Evolutionary conservation across 2,329 filamentous ascomycete genomes (phyloP).

Genomic region (Talaromyces sp.): DNA sequence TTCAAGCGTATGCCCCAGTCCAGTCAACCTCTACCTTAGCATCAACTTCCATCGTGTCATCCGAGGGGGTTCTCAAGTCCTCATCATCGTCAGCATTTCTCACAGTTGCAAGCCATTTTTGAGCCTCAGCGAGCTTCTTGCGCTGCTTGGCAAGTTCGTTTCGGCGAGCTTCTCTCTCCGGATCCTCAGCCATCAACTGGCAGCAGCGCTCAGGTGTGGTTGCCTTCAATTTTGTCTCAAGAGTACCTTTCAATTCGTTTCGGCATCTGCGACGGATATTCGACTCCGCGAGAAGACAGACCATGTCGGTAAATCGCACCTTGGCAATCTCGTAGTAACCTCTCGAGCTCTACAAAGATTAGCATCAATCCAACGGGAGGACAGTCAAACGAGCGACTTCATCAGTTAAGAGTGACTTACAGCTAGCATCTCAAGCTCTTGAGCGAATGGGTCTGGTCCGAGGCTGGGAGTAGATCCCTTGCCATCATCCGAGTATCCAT

Average conservation of each 20-base stretch:
- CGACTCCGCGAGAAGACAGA: conserved; percentile 41
- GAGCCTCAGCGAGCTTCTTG: conserved; percentile 38
- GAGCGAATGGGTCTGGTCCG: conserved; percentile 35
- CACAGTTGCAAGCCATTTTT: conserved; percentile 32
- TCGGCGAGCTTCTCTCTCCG: conserved; percentile 37
- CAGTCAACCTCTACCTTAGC: background rate
- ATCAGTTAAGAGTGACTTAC: conserved; percentile 29
- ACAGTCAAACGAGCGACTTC: background rate
- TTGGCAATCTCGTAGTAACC: conserved; percentile 46
- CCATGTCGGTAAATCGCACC: conserved; percentile 41
- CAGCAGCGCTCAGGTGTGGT: conserved; percentile 38
- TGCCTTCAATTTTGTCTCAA: conserved; percentile 32
- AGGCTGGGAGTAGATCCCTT: conserved; percentile 30
- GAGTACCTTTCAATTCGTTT: conserved; percentile 31
- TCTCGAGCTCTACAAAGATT: conserved; percentile 31
- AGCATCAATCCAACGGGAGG: conserved; percentile 1
- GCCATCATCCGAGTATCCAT: conserved; percentile 16
- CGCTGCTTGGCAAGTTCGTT: conserved; percentile 33
- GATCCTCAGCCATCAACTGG: conserved; percentile 42
- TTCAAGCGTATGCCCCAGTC: too few relatives aligned
- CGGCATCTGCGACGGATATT: conserved; percentile 42
- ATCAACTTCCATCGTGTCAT: background rate
- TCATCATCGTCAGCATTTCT: background rate
- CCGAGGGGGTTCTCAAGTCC: background rate
- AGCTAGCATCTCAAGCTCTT: conserved; percentile 47